phyloP scores from a whole-genome alignment of 192 early-diverging fungal genomes.

The Anaeromyces robustus region DNA sequence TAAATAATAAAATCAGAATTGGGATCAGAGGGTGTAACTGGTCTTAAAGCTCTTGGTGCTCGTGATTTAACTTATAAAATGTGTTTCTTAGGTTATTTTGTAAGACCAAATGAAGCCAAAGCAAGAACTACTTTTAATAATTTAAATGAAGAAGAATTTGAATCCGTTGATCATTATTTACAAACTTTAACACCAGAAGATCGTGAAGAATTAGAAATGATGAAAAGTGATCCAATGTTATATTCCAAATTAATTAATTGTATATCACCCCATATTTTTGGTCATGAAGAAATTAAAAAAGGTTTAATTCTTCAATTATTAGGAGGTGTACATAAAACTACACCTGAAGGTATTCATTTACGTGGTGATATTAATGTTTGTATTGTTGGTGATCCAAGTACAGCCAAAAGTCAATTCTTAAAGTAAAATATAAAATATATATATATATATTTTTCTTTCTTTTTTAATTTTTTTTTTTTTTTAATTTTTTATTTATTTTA shows the following conservation, averaged over 20 bases:
- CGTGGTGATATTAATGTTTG: conserved; percentile 98
- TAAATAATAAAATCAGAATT: conserved; percentile 34
- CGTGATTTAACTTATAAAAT: conserved; percentile 87
- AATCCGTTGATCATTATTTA: conserved; percentile 32
- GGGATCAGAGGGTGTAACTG: conserved; percentile 60
- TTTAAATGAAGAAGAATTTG: conserved; percentile 38
- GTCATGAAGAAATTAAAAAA: conserved; percentile 89
- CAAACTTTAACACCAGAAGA: conserved; percentile 5
- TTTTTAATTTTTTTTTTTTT: no score
- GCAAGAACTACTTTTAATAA: conserved; percentile 18
- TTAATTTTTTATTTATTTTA: no score
- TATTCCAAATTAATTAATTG: conserved; percentile 65
- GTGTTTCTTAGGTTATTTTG: conserved; percentile 72
- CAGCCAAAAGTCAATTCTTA: conserved; percentile 89
- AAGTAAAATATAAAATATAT: no score
- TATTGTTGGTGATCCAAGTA: conserved; percentile 89
- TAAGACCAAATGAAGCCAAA: conserved; percentile 38
- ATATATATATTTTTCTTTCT: no score
- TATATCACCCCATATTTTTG: conserved; percentile 82
- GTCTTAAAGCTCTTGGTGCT: conserved; percentile 72
- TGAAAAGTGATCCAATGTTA: conserved; percentile 39
- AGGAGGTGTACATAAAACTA: conserved; percentile 89
- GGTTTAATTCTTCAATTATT: conserved; percentile 84
- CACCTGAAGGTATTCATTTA: conserved; percentile 79
- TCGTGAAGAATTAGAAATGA: conserved; percentile 53